Evolutionary conservation across 73 alveolate genomes (phyloP).

Genomic region (Stentor coeruleus): DNA sequence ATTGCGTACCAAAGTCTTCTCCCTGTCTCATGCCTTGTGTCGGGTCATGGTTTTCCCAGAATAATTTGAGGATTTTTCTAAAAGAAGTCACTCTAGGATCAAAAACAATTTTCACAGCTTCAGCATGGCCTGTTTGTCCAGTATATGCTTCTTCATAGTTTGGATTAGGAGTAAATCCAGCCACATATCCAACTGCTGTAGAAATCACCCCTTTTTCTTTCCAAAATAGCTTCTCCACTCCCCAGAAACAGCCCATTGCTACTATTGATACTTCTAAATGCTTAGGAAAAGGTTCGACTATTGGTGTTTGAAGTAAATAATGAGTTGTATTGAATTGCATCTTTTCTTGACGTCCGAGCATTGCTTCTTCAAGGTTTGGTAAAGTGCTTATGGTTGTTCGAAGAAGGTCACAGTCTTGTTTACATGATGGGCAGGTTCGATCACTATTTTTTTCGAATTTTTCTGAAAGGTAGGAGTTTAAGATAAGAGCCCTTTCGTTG

Average conservation of each 20-base stretch:
- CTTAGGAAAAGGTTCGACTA: conserved; percentile 5
- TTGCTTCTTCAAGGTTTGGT: background rate
- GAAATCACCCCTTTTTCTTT: conserved; percentile 41
- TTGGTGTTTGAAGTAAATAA: background rate
- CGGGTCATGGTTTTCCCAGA: conserved; percentile 63
- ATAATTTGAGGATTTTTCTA: conserved; percentile 37
- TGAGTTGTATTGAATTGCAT: background rate
- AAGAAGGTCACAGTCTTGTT: background rate
- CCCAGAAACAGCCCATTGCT: conserved; percentile 64
- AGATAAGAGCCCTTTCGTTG: background rate
- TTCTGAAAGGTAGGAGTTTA: background rate
- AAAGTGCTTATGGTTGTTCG: background rate
- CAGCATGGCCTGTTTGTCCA: conserved; percentile 71
- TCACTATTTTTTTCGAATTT: background rate
- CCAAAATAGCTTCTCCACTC: conserved; percentile 40
- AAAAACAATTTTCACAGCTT: conserved; percentile 57
- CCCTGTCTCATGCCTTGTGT: conserved; percentile 66
- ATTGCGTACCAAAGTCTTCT: conserved; percentile 49
- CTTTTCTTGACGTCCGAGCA: background rate
- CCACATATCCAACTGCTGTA: conserved; percentile 53
- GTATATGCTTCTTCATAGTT: conserved; percentile 57
- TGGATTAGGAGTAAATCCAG: conserved; percentile 59
- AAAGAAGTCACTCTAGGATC: conserved; percentile 43
- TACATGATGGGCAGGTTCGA: background rate
- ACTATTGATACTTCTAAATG: conserved; percentile 33